Conservation (phyloP, 352 stramenopile genomes). For the Globisporangium camurandrum region DNA sequence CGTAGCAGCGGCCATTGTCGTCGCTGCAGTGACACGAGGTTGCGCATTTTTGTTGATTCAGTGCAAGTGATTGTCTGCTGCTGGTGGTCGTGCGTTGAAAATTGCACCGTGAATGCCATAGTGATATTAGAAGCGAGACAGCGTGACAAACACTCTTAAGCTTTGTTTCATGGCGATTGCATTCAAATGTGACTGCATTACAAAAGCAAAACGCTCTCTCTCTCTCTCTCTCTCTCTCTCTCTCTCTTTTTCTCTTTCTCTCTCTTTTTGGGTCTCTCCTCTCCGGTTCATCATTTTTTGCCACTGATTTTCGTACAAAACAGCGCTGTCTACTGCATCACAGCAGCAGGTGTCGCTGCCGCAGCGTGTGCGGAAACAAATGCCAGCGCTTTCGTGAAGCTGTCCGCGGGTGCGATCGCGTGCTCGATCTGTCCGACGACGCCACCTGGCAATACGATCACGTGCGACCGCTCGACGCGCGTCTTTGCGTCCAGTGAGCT, state of each 20-base stretch:
- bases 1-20: conserved; percentile 30
- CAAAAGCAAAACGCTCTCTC: neutral
- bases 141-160: neutral
- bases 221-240: neutral
- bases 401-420: conserved; percentile 73
- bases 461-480: conserved; percentile 74
- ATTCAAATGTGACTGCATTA: no score
- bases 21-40: conserved; percentile 47
- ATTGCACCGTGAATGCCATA: no score
- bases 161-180: neutral
- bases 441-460: conserved; percentile 73
- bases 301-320: no score
- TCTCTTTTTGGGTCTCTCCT: no score
- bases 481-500: conserved; percentile 55
- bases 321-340: no score
- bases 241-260: no score
- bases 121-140: neutral
- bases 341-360: no score
- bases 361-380: no score
- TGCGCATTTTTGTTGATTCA: conserved; percentile 28
- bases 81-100: neutral
- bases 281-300: no score
- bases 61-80: conserved; percentile 5
- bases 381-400: conserved; percentile 66
- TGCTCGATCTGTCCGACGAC: conserved; percentile 63